Percentiles rank a stretch among this genome's conserved stretches.
Conservation (phyloP, 768 basidiomycete genomes). For the Suillus weaverae region DNA sequence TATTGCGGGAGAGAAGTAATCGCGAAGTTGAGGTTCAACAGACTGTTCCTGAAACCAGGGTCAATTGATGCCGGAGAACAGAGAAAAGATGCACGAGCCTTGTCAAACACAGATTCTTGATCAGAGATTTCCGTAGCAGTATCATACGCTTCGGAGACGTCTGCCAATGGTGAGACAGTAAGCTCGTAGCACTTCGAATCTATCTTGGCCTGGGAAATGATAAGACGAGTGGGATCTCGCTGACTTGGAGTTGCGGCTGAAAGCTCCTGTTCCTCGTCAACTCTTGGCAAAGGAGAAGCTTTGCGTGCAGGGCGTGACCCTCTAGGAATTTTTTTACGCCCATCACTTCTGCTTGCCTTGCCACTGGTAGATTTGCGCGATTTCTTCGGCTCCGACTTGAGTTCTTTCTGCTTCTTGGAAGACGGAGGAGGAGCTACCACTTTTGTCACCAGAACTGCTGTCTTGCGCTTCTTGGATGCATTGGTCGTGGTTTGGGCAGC, state of each 20-base stretch:
- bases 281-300: slow-evolving; percentile 59
- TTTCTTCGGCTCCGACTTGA: slow-evolving; percentile 53
- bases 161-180: slow-evolving; percentile 76
- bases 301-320: slow-evolving; percentile 40
- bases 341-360: slow-evolving; percentile 31
- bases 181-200: slow-evolving; percentile 80
- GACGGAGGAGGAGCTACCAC: slow-evolving; percentile 29
- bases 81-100: slow-evolving; percentile 39
- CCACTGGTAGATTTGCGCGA: slow-evolving; percentile 46
- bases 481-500: slow-evolving; percentile 39
- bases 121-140: slow-evolving; percentile 27
- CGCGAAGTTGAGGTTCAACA: slow-evolving; percentile 56
- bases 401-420: slow-evolving; percentile 45
- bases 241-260: slow-evolving; percentile 17
- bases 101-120: slow-evolving; percentile 42
- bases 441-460: slow-evolving; percentile 57
- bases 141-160: slow-evolving; percentile 72
- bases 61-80: slow-evolving; percentile 7
- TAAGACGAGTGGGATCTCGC: slow-evolving; percentile 26
- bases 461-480: slow-evolving; percentile 65
- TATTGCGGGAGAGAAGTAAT: slow-evolving; percentile 42
- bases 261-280: slow-evolving; percentile 51
- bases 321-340: slow-evolving; percentile 42
- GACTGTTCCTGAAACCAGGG: slow-evolving; percentile 45
- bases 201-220: slow-evolving; percentile 51